Evolutionary conservation across 192 early-diverging fungal genomes (phyloP).

Genomic region (Mortierella hygrophila): DNA sequence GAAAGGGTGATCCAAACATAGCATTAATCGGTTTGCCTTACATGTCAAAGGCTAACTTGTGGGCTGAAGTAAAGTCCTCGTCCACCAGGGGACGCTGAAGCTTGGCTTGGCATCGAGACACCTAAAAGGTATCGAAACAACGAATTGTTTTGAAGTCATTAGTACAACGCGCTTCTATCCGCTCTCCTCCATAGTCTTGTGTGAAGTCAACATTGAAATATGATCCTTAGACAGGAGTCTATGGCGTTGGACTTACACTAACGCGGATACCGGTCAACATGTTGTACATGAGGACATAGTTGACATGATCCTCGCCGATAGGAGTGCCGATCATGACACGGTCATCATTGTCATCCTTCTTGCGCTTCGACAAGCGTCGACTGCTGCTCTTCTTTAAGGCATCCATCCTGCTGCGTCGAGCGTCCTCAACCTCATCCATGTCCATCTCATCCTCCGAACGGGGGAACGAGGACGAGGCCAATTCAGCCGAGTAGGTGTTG

Average conservation of each 20-base stretch:
- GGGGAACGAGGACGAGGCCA: slow-evolving; percentile 52
- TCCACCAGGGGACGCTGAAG: slow-evolving; percentile 74
- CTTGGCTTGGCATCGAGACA: slow-evolving; percentile 90
- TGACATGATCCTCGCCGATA: slow-evolving; percentile 94
- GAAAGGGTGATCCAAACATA: neutral
- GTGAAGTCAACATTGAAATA: neutral
- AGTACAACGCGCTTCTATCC: neutral
- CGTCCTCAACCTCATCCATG: slow-evolving; percentile 56
- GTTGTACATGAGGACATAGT: slow-evolving; percentile 98
- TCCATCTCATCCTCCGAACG: slow-evolving; percentile 59
- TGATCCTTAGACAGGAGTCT: neutral
- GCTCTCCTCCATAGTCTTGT: neutral
- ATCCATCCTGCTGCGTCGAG: slow-evolving; percentile 43
- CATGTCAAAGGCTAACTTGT: slow-evolving; percentile 98
- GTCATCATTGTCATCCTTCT: slow-evolving; percentile 62
- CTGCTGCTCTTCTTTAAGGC: slow-evolving; percentile 53
- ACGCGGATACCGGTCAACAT: slow-evolving; percentile 98
- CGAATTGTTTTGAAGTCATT: neutral
- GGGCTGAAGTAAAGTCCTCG: slow-evolving; percentile 88
- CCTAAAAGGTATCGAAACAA: slow-evolving; percentile 48
- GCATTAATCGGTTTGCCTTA: slow-evolving; percentile 49
- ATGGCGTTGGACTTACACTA: slow-evolving; percentile 69
- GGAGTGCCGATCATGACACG: slow-evolving; percentile 79
- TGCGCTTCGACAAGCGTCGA: slow-evolving; percentile 57
- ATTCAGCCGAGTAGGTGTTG: slow-evolving; percentile 59